Evolutionary conservation across 78 protist species (phyloP).

Genomic region (Dictyostelium brefeldianum): DNA sequence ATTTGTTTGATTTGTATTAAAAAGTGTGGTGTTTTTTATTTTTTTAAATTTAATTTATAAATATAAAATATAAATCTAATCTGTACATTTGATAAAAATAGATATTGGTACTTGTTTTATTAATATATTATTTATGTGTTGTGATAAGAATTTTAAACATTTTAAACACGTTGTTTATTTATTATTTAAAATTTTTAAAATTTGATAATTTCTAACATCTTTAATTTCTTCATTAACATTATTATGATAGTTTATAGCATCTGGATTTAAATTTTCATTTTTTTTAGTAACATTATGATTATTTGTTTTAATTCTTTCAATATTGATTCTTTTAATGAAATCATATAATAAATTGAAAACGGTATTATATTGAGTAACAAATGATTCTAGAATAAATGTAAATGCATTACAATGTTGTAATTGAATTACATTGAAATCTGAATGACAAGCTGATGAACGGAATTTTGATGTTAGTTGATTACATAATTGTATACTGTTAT

Average conservation of each 20-base stretch:
- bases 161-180: too few relatives aligned
- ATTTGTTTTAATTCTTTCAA: constrained; percentile 11
- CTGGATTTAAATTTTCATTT: constrained; percentile 6
- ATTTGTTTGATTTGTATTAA: too few relatives aligned
- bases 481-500: background rate
- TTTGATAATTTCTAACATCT: constrained; percentile 15
- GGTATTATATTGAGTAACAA: background rate
- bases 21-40: too few relatives aligned
- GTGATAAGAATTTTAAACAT: too few relatives aligned
- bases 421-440: background rate
- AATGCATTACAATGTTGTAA: constrained; percentile 8
- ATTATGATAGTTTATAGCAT: background rate
- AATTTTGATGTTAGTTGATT: background rate
- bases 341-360: constrained; percentile 18
- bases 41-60: too few relatives aligned
- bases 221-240: constrained; percentile 13
- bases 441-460: background rate
- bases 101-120: too few relatives aligned
- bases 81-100: too few relatives aligned
- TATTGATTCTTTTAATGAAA: constrained; percentile 1
- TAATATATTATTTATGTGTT: too few relatives aligned
- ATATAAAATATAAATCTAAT: too few relatives aligned
- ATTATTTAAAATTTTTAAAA: constrained; percentile 18
- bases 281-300: background rate
- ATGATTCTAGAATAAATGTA: background rate